Evolutionary conservation across 352 stramenopile genomes (phyloP), one percentile per base, ranked within the genome.

Genomic region (Pythium rishiriense): DNA sequence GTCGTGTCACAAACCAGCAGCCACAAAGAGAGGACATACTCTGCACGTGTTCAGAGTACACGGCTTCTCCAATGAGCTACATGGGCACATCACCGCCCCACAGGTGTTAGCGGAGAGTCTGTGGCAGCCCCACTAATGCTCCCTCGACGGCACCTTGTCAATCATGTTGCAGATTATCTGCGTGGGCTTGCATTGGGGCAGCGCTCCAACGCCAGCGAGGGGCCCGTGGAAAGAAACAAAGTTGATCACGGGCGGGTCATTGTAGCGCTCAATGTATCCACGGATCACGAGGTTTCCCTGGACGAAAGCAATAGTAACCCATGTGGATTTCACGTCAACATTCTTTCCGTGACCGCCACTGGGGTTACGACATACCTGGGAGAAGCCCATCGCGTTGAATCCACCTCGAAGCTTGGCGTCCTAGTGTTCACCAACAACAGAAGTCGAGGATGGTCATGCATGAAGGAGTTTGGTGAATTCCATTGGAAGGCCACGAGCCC

Each of bases 361-460:
- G n/a, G n/a, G n/a, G n/a, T n/a, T n/a, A n/a, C n/a, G 5, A 53
- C 51, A 15, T 19, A 93, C 83, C 78, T 98, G 95, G 24, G 90
- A 98, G 53, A 98, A 96, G 0, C 95, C 95, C 39, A 93, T 83
- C 3, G 83, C 91, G 78, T 98, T 97, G 71, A 98, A 98, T n/a
- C 95, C 94, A 25, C 81, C 75, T 0, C 62, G 56, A 4, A 98
- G 80, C 6, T 92, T 75, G 0, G 86, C 65, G 59, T 98, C 93
- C 74, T 94, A 31, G 48, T 58, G 45, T 9, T 46, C 5, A 28
- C 42, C 35, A 11, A 22, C 41, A 29, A 64, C 31, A 37, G 11
- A 37, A 6, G 31, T 11, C 31, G 31, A 37, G 6, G 31, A 37
- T n/a, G 31, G 11, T 37, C 31, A 11, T 11, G 11, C 6, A 11